Percentiles rank a stretch among this genome's conserved stretches.
These are phyloP conservation scores for Torrubiella hemipterigena DNA, from an alignment of 2,329 filamentous ascomycete genomes.

Conservation along the genomic window DNA sequence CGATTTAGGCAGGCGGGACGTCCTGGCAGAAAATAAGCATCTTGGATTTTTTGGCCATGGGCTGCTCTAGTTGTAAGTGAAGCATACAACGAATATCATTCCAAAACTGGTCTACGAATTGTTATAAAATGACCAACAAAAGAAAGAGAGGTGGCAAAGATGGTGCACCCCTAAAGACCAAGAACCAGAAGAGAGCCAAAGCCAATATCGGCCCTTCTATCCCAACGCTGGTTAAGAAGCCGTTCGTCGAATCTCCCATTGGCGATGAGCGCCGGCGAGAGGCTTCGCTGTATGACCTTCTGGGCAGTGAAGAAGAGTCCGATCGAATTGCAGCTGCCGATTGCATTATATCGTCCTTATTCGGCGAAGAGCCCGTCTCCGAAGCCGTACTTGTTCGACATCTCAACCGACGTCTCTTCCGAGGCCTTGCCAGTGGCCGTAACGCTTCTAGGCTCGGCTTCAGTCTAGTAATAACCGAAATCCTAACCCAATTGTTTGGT, in stretches of 20 bases:
- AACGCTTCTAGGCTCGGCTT: slow-evolving; percentile 85
- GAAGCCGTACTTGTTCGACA: slow-evolving; percentile 45
- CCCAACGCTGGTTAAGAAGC: slow-evolving; percentile 18
- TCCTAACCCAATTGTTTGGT: slow-evolving; percentile 60
- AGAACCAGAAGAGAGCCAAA: slow-evolving; percentile 12
- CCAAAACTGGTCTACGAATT: too few species aligned
- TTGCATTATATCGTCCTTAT: slow-evolving; percentile 43
- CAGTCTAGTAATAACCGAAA: slow-evolving; percentile 75
- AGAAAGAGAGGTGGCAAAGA: slow-evolving; percentile 22
- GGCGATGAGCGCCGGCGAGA: slow-evolving; percentile 45
- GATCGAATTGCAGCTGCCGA: slow-evolving; percentile 47
- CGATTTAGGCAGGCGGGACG: not conserved
- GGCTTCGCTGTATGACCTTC: slow-evolving; percentile 45
- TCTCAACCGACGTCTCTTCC: slow-evolving; percentile 60
- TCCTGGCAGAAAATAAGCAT: not conserved
- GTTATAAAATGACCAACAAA: slow-evolving; percentile 19
- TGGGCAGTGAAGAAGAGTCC: slow-evolving; percentile 45
- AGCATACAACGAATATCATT: too few species aligned
- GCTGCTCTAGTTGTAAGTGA: too few species aligned
- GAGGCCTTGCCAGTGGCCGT: slow-evolving; percentile 78
- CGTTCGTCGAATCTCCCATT: slow-evolving; percentile 39
- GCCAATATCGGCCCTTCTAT: slow-evolving; percentile 9
- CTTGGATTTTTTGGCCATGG: slow-evolving; percentile 1
- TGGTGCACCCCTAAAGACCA: slow-evolving; percentile 19
- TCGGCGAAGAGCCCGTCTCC: slow-evolving; percentile 34